Evolutionary conservation across 208 protist genomes (phyloP), one percentile per base, ranked within the genome.

Genomic region (Leptomonas seymouri): DNA sequence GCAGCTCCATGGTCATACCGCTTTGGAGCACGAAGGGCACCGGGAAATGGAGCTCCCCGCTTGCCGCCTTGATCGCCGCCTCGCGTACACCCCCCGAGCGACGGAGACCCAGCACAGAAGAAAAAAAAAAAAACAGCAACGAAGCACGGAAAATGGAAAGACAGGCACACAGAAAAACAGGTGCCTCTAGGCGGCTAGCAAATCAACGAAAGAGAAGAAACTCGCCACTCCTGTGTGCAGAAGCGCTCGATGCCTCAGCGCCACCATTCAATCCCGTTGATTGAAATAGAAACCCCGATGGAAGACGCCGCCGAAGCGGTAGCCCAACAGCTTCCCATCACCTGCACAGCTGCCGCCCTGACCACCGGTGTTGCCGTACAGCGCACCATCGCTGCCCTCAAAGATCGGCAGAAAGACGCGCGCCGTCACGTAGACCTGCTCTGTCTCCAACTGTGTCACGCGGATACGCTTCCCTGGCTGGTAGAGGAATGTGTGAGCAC

Each of bases 231-330:
- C 15, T 39, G 9, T 39, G 14, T 39, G 39, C 28, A 16, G 3
- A 44, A 61, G 11, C n/a, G n/a, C n/a, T n/a, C n/a, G n/a, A n/a
- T 46, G 7, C 11, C 25, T 30, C 14, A 12, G 9, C 16, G 56
- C 30, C 3, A 54, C 3, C 39, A 49, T 50, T 49, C 44, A 44
- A 0, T 39, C 3, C 25, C 11, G n/a, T 51, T 27, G 50, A 7
- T 74, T 49, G 42, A 81, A 84, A 48, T 78, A 81, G 55, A 94
- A 94, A 20, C 78, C 79, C 27, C 89, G 82, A 56, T 82, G 80
- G 42, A 94, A 94, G 25, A 85, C 76, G 36, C 87, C 78, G 14
- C 89, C 84, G 49, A 82, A 91, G 53, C 89, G 83, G 60, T 94
- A 94, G 14, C 85, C 81, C 31, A 87, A 69, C 23, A 88, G 72